Conservation (phyloP, 805 yeast species). For the Zygotorulaspora sp. region DNA sequence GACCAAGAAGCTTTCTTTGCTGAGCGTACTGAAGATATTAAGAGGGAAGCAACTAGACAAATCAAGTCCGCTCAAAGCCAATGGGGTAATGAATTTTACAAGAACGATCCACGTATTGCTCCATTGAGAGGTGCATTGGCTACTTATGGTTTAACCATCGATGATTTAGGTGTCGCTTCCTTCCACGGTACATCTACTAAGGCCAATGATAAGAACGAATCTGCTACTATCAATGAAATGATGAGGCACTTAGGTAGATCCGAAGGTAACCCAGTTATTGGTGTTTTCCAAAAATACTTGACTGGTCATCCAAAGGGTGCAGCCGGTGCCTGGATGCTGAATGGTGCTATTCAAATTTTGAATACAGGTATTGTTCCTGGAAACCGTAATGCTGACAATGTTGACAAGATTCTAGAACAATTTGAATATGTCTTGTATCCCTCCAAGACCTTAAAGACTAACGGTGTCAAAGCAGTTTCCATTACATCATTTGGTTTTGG, state of each 20-base stretch:
- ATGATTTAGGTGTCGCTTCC: constrained; percentile 93
- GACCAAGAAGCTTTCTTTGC: constrained; percentile 57
- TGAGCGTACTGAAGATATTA: constrained; percentile 84
- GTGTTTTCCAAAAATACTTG: constrained; percentile 97
- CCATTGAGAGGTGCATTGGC: constrained; percentile 97
- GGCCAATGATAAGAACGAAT: constrained; percentile 98
- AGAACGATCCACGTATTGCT: constrained; percentile 87
- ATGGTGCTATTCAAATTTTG: constrained; percentile 92
- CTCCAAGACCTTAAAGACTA: constrained; percentile 87
- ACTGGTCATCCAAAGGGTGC: constrained; percentile 99
- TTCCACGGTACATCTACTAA: constrained; percentile 99
- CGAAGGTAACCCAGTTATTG: constrained; percentile 95
- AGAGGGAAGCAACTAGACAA: constrained; percentile 80
- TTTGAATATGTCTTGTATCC: constrained; percentile 90
- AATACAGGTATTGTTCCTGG: constrained; percentile 96
- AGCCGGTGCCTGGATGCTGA: constrained; percentile 99
- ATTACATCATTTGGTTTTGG: constrained; percentile 98
- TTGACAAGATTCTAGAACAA: constrained; percentile 77
- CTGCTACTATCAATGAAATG: constrained; percentile 86
- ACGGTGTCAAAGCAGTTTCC: constrained; percentile 95
- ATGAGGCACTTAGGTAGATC: constrained; percentile 93
- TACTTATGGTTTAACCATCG: constrained; percentile 85
- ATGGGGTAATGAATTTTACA: constrained; percentile 95
- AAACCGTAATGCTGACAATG: constrained; percentile 96
- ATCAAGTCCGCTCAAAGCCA: constrained; percentile 81